A percentile compares a stretch with the other conserved stretches of the same genome.
These are phyloP conservation scores for Pichia sp. DNA, from an alignment of 1,139 yeast genomes.

Conservation along the genomic window DNA sequence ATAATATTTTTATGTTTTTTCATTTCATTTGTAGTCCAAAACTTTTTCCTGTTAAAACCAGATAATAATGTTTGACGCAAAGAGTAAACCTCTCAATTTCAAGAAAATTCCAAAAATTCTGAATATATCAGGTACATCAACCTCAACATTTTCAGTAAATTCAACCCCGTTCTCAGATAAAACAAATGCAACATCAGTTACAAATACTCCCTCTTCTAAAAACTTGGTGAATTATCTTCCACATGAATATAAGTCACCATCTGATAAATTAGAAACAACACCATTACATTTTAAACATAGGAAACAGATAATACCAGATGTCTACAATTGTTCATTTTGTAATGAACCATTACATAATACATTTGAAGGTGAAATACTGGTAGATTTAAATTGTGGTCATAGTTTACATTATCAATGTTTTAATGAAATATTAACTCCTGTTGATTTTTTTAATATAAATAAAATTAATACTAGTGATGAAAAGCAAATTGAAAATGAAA, in stretches of 20 bases:
- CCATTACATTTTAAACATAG: not conserved
- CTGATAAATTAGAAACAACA: not conserved
- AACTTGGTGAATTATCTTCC: not conserved
- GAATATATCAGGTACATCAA: conserved; percentile 11
- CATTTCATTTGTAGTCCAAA: not conserved
- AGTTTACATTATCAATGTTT: conserved; percentile 18
- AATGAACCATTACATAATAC: conserved; percentile 15
- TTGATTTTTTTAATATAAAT: not conserved
- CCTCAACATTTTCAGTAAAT: conserved; percentile 1
- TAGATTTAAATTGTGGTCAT: conserved; percentile 20
- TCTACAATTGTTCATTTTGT: conserved; percentile 17
- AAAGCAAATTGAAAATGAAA: conserved; percentile 1
- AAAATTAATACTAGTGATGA: not conserved
- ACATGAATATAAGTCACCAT: not conserved
- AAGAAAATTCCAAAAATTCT: conserved; percentile 9
- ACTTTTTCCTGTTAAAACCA: no score
- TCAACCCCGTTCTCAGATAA: conserved; percentile 8
- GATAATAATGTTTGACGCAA: not conserved
- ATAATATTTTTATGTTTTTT: not conserved
- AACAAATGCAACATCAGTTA: conserved; percentile 3
- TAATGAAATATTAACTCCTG: conserved; percentile 5
- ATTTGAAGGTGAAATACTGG: conserved; percentile 18
- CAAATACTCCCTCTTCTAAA: conserved; percentile 2
- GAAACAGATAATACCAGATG: not conserved
- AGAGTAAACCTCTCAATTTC: conserved; percentile 1